Evolutionary conservation across 1,139 yeast genomes (phyloP), one percentile per base, ranked within the genome.

Genomic region (Suhomyces ambrosiae): DNA sequence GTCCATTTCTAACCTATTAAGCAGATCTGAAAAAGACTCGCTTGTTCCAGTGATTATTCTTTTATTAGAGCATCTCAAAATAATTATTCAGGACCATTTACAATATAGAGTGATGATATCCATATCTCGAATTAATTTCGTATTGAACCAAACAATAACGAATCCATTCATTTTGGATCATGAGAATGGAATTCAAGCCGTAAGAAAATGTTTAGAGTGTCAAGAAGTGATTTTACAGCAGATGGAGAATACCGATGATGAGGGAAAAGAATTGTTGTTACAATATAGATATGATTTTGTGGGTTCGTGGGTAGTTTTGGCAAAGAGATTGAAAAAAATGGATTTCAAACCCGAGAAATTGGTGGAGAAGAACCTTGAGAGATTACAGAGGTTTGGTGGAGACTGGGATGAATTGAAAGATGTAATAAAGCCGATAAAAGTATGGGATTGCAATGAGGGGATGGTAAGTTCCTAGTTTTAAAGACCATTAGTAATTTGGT

Each of bases 241-340:
- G 16, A 32, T 46, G 18, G 35, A 39, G 7, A 25, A 33, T 4
- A 27, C 42, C 1, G 49, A 44, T 5, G 58, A 57, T 15, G 17
- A 27, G 3, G 55, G 56, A 10, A 59, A 56, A 2, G 22, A 23
- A 10, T 26, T 41, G 3, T 43, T 66, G 3, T 27, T 67, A 2
- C 50, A 51, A n/a, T 67, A 68, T 46, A 51, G 55, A 30, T 65
- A 53, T 38, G 76, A 71, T 44, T 53, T 67, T 5, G 37, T 65
- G 25, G 62, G 61, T 0, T 66, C 65, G 27, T 44, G 67, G 27
- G 47, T 57, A 0, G 54, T 59, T 27, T 46, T 54, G 19, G 48
- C 32, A 10, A 42, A 35, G 23, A 29, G 54, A 12, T 29, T 48
- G 5, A 17, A 15, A 5, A 31, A 22, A 14, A 26, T 32, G 21